phyloP scores from a whole-genome alignment of 2,329 filamentous ascomycete genomes.

The Cordyceps javanica region DNA sequence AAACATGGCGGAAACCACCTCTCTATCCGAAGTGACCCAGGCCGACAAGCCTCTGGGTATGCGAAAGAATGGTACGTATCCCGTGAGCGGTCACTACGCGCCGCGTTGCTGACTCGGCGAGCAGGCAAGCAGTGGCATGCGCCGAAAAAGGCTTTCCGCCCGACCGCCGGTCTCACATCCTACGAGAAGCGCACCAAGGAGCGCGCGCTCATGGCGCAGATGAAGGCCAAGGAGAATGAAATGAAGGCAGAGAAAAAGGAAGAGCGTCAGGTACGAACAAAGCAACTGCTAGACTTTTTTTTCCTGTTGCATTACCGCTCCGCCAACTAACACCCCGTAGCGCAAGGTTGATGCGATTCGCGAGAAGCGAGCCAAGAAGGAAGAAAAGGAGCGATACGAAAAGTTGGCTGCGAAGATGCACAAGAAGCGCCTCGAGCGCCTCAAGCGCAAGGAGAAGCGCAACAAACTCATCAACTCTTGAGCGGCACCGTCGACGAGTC shows the following conservation, averaged over 20 bases:
- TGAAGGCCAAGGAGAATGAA: constrained; percentile 90
- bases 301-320: too few species aligned
- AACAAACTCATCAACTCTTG: constrained; percentile 74
- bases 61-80: constrained; percentile 10
- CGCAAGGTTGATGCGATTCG: constrained; percentile 72
- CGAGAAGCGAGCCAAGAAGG: constrained; percentile 81
- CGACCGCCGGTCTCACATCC: constrained; percentile 67
- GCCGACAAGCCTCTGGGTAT: constrained; percentile 10
- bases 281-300: not conserved
- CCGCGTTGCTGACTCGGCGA: not conserved
- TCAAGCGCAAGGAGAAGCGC: constrained; percentile 94
- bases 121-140: constrained; percentile 93
- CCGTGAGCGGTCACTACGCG: not conserved
- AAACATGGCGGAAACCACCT: not conserved
- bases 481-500: constrained; percentile 19
- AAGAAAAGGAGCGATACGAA: constrained; percentile 86
- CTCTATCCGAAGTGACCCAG: not conserved
- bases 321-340: constrained; percentile 37
- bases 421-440: constrained; percentile 82
- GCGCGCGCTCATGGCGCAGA: constrained; percentile 62
- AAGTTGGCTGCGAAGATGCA: constrained; percentile 98
- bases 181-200: constrained; percentile 71
- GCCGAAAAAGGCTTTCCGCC: constrained; percentile 78
- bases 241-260: constrained; percentile 94
- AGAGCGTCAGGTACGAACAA: constrained; percentile 65